A percentile compares a stretch with the other conserved stretches of the same genome.
Conservation (phyloP, 768 basidiomycete genomes). For the Podaxis carcinomalis region DNA sequence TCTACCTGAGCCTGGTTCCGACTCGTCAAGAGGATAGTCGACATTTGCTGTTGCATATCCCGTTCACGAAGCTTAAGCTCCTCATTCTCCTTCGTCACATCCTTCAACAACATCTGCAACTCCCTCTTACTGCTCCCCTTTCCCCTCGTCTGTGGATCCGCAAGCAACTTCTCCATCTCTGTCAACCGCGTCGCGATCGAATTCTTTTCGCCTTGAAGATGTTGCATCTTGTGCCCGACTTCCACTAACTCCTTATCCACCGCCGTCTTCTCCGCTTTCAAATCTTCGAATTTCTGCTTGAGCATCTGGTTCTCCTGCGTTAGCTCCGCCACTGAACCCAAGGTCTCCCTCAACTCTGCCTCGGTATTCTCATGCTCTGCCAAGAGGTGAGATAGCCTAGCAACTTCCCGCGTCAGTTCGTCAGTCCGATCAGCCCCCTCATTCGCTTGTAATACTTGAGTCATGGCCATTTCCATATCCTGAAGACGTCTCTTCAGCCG, state of each 20-base stretch:
- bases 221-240: slow-evolving; percentile 18
- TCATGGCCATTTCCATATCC: slow-evolving; percentile 28
- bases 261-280: slow-evolving; percentile 18
- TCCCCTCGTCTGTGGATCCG: slow-evolving; percentile 17
- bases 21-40: slow-evolving; percentile 28
- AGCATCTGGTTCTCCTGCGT: slow-evolving; percentile 20
- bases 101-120: slow-evolving; percentile 30
- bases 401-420: slow-evolving; percentile 25
- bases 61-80: slow-evolving; percentile 29
- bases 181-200: slow-evolving; percentile 23
- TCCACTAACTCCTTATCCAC: slow-evolving; percentile 21
- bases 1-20: slow-evolving; percentile 26
- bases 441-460: slow-evolving; percentile 20
- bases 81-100: slow-evolving; percentile 39
- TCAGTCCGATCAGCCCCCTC: slow-evolving; percentile 21
- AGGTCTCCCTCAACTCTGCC: slow-evolving; percentile 24
- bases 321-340: slow-evolving; percentile 23
- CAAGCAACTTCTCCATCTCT: slow-evolving; percentile 29
- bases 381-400: slow-evolving; percentile 20
- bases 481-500: slow-evolving; percentile 20
- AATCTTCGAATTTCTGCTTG: slow-evolving; percentile 18
- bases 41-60: slow-evolving; percentile 31
- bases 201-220: slow-evolving; percentile 25
- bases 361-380: slow-evolving; percentile 27
- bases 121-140: slow-evolving; percentile 26